Conservation (phyloP, 1,139 yeast genomes). For the Suhomyces bokatorum region DNA sequence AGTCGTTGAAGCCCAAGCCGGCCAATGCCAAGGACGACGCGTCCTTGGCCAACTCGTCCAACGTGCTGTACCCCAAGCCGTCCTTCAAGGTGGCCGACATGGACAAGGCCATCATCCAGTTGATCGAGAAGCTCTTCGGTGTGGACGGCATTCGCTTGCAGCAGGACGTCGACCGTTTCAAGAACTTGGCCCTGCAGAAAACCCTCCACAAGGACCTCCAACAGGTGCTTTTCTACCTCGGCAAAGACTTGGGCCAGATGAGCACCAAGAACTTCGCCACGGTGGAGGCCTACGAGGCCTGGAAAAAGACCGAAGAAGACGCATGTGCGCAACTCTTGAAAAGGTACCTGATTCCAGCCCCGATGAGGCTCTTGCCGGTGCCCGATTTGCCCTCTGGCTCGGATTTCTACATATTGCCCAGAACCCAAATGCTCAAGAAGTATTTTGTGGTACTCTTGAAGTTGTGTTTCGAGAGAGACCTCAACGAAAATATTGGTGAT, state of each 20-base stretch:
- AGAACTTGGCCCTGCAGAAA: conserved; percentile 45
- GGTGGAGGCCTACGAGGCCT: conserved; percentile 41
- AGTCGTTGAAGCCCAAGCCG: conserved; percentile 34
- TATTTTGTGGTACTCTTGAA: conserved; percentile 31
- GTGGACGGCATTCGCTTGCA: conserved; percentile 46
- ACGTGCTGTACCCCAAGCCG: conserved; percentile 38
- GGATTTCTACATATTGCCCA: conserved; percentile 46
- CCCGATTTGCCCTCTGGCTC: conserved; percentile 36
- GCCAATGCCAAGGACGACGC: conserved; percentile 8
- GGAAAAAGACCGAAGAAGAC: conserved; percentile 52
- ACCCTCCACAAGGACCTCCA: conserved; percentile 48
- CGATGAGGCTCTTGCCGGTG: conserved; percentile 31
- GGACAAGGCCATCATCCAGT: conserved; percentile 38
- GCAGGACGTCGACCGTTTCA: conserved; percentile 47
- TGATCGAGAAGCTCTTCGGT: conserved; percentile 43
- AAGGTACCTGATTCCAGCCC: conserved; percentile 41
- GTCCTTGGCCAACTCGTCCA: neutral
- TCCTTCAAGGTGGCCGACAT: conserved; percentile 52
- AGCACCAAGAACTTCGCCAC: conserved; percentile 44
- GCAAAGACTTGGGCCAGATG: conserved; percentile 43
- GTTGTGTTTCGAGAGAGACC: conserved; percentile 30
- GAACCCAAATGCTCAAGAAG: conserved; percentile 29
- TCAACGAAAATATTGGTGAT: conserved; percentile 14
- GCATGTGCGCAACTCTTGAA: conserved; percentile 38
- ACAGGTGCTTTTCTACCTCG: conserved; percentile 38